phyloP scores from a whole-genome alignment of 352 stramenopile genomes.

The Globisporangium sylvaticum region DNA sequence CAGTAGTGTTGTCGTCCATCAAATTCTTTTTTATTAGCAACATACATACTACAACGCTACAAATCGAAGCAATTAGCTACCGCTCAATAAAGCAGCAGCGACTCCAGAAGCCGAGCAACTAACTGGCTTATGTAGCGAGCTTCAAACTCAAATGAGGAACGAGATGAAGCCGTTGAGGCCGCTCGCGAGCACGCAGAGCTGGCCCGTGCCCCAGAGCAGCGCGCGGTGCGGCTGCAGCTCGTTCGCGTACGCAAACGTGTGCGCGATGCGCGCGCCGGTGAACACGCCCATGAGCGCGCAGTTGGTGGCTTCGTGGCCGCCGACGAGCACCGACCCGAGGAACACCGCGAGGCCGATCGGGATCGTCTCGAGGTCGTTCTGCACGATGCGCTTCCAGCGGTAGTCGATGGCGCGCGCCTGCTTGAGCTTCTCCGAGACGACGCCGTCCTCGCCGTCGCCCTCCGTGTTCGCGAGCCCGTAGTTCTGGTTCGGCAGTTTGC shows the following conservation, averaged over 20 bases:
- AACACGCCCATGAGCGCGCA: constrained; percentile 34
- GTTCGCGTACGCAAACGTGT: constrained; percentile 45
- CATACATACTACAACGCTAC: too few species aligned
- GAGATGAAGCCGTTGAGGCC: constrained; percentile 36
- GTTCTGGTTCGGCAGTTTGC: constrained; percentile 6
- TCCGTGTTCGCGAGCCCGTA: constrained; percentile 4
- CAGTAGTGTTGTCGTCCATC: too few species aligned
- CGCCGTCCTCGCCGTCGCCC: constrained; percentile 18
- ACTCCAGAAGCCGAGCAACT: too few species aligned
- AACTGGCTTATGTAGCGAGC: too few species aligned
- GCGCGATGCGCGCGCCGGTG: constrained; percentile 34
- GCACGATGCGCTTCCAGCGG: constrained; percentile 40
- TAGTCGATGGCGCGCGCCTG: constrained; percentile 27
- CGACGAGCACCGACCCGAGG: constrained; percentile 36
- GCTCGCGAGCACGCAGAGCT: constrained; percentile 35
- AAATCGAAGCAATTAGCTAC: too few species aligned
- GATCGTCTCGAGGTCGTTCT: constrained; percentile 48
- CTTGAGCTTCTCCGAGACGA: constrained; percentile 34
- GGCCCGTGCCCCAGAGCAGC: constrained; percentile 27
- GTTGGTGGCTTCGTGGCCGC: constrained; percentile 40
- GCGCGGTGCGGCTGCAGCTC: constrained; percentile 34
- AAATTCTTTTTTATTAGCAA: too few species aligned
- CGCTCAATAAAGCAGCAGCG: too few species aligned
- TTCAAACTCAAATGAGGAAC: constrained; percentile 22
- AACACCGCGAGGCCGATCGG: constrained; percentile 37